Percentiles rank a stretch among this genome's conserved stretches.
Evolutionary conservation across 2,329 filamentous ascomycete species (phyloP).

Genomic region (Mycocentrospora acerina): DNA sequence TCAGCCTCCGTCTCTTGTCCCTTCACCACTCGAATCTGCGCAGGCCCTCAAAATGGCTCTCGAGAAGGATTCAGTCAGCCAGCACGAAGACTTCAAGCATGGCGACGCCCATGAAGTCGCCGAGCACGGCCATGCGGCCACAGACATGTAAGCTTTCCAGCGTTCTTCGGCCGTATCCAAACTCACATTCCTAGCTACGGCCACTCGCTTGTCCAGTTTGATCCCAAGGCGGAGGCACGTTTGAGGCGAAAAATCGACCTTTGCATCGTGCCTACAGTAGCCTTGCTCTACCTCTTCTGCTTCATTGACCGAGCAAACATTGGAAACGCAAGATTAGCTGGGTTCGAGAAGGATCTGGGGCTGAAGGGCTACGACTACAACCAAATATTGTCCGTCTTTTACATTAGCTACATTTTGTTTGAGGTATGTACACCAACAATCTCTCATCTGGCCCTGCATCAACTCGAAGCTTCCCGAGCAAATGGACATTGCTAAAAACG

Average conservation of each 20-base stretch:
- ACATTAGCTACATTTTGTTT: constrained; percentile 65
- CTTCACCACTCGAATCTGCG: constrained; percentile 7
- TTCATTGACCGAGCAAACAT: constrained; percentile 77
- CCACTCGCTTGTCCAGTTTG: constrained; percentile 47
- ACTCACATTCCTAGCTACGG: constrained; percentile 31
- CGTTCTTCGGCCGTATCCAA: background rate
- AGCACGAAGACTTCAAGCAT: constrained; percentile 31
- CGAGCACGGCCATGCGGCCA: constrained; percentile 32
- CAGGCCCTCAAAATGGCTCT: background rate
- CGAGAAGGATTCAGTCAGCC: constrained; percentile 21
- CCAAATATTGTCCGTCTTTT: constrained; percentile 66
- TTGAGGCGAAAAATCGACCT: constrained; percentile 67
- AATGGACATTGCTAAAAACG: constrained; percentile 53
- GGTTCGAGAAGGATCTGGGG: constrained; percentile 62
- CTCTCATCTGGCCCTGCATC: too few relatives aligned
- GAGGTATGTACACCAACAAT: constrained; percentile 50
- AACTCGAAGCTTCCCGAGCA: constrained; percentile 62
- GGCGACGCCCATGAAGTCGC: constrained; percentile 28
- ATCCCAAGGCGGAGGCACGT: constrained; percentile 58
- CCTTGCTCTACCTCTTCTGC: constrained; percentile 69
- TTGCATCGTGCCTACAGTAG: constrained; percentile 65
- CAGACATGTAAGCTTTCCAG: constrained; percentile 28
- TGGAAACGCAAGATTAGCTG: constrained; percentile 69
- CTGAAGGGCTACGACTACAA: constrained; percentile 70
- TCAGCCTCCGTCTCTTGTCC: constrained; percentile 5